Percentiles rank a stretch among this genome's conserved stretches.
phyloP scores from a whole-genome alignment of 257 asterid genomes.

The Lycium ferocissimum region DNA sequence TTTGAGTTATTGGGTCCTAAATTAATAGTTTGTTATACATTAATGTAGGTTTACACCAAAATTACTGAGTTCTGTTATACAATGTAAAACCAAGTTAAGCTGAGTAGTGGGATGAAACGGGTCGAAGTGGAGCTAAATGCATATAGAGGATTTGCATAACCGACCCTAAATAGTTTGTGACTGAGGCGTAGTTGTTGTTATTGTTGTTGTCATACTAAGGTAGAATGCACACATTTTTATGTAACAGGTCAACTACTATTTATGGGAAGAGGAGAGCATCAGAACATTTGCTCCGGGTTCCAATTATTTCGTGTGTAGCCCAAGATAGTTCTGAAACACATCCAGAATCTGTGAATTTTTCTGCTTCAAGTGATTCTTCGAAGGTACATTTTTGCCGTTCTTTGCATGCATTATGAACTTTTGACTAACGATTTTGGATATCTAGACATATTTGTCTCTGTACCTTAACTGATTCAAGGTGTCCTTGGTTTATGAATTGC shows the following conservation, averaged over 20 bases:
- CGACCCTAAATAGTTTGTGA: neutral
- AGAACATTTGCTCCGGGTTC: slow-evolving; percentile 40
- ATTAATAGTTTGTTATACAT: neutral
- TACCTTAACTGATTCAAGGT: slow-evolving; percentile 5
- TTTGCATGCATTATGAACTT: neutral
- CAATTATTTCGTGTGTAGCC: slow-evolving; percentile 54
- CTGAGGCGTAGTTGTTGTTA: neutral
- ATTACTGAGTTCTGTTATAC: neutral
- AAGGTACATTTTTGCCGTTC: slow-evolving; percentile 43
- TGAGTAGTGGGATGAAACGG: neutral
- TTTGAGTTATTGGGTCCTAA: neutral
- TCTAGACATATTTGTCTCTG: neutral
- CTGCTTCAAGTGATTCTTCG: slow-evolving; percentile 49
- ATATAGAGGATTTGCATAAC: neutral
- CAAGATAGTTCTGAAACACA: slow-evolving; percentile 49
- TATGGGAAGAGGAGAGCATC: slow-evolving; percentile 37
- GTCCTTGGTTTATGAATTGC: neutral
- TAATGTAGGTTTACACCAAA: neutral
- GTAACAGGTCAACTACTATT: slow-evolving; percentile 56
- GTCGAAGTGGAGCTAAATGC: neutral
- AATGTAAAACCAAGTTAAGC: neutral
- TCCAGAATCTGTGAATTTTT: slow-evolving; percentile 43
- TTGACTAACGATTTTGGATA: neutral
- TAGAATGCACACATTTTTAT: neutral
- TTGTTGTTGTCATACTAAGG: neutral